Conservation (phyloP, 768 basidiomycete genomes). For the Pleurotus citrinopileatus region DNA sequence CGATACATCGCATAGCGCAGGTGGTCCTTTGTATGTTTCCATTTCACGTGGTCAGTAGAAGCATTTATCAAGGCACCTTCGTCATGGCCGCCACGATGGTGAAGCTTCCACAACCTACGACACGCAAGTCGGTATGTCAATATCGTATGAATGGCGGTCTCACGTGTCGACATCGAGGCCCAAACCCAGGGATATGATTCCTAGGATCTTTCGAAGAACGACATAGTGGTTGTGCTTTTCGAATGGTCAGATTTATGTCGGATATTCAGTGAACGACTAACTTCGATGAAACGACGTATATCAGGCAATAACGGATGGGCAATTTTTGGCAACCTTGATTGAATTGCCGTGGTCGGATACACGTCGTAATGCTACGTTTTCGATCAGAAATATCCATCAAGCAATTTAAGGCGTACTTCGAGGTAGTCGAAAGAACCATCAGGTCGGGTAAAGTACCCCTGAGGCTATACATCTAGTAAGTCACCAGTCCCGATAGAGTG, state of each 20-base stretch:
- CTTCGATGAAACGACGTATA: slow-evolving; percentile 15
- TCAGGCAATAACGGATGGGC: slow-evolving; percentile 12
- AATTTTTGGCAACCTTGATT: slow-evolving; percentile 11
- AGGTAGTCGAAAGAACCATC: slow-evolving; percentile 14
- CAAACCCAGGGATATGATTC: slow-evolving; percentile 14
- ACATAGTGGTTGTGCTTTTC: slow-evolving; percentile 16
- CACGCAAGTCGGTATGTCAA: neutral
- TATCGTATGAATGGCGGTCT: neutral
- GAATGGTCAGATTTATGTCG: neutral
- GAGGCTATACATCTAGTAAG: slow-evolving; percentile 11
- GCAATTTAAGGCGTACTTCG: slow-evolving; percentile 10
- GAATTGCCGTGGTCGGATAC: slow-evolving; percentile 11
- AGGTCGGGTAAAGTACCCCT: slow-evolving; percentile 14
- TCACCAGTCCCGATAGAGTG: neutral
- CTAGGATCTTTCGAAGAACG: slow-evolving; percentile 15
- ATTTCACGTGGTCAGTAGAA: slow-evolving; percentile 11
- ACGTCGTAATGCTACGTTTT: slow-evolving; percentile 11
- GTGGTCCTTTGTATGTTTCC: slow-evolving; percentile 16
- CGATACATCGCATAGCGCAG: slow-evolving; percentile 17
- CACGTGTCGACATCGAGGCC: slow-evolving; percentile 13
- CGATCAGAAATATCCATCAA: neutral
- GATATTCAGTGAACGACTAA: neutral
- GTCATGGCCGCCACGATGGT: slow-evolving; percentile 11
- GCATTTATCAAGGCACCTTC: slow-evolving; percentile 8
- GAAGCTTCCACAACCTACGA: slow-evolving; percentile 14